Percentiles rank a stretch among this genome's conserved stretches.
phyloP scores from a whole-genome alignment of 192 early-diverging fungal genomes.

The Coemansia sp. region DNA sequence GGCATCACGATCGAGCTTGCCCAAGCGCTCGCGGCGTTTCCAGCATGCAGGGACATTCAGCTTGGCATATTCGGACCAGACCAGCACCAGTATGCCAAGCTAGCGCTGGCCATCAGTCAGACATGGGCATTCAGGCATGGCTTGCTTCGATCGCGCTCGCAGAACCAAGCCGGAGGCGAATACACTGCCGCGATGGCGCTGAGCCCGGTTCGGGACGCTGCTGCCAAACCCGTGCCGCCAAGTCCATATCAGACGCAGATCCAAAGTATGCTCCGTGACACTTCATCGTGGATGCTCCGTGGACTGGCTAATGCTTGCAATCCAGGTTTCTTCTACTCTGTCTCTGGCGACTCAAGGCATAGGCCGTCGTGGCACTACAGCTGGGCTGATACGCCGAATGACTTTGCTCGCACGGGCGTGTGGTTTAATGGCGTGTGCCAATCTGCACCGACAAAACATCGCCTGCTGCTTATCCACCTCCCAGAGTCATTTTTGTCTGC shows the following conservation, averaged over 20 bases:
- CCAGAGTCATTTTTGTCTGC: conserved; percentile 40
- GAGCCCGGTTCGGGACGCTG: conserved; percentile 21
- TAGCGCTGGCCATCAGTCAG: conserved; percentile 43
- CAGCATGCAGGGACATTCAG: conserved; percentile 25
- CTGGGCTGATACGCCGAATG: conserved; percentile 44
- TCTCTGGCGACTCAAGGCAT: background rate
- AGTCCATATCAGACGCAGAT: conserved; percentile 25
- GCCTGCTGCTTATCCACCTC: conserved; percentile 44
- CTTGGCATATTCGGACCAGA: conserved; percentile 37
- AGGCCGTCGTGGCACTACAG: conserved; percentile 43
- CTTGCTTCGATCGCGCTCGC: conserved; percentile 28
- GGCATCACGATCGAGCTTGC: conserved; percentile 40
- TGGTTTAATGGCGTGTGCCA: conserved; percentile 33
- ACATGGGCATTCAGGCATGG: conserved; percentile 39
- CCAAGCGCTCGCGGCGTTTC: conserved; percentile 22
- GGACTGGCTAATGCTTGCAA: conserved; percentile 32
- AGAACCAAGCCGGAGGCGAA: conserved; percentile 29
- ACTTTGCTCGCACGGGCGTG: conserved; percentile 33
- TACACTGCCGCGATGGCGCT: conserved; percentile 20
- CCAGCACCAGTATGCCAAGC: conserved; percentile 37
- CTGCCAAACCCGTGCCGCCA: conserved; percentile 18
- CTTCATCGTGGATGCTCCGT: conserved; percentile 48
- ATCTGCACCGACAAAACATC: conserved; percentile 11
- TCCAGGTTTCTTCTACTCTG: conserved; percentile 30
- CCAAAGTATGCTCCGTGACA: conserved; percentile 23